phyloP scores from a whole-genome alignment of 495 filamentous ascomycete species.

The Xylaria intraflava region DNA sequence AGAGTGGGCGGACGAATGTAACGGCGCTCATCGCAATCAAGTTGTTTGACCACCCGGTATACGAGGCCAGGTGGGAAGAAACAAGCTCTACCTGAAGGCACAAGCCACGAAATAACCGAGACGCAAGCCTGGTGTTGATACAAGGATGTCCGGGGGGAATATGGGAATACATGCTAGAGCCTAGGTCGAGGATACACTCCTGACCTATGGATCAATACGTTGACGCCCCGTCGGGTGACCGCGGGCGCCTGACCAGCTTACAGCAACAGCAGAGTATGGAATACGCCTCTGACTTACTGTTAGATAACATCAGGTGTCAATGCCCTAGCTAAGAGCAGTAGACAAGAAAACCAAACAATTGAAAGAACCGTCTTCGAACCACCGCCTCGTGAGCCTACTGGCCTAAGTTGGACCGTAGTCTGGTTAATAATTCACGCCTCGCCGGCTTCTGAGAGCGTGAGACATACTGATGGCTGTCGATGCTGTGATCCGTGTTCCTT shows the following conservation, averaged over 20 bases:
- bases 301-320: neutral
- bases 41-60: constrained; percentile 6
- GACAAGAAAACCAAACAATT: constrained; percentile 6
- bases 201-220: constrained; percentile 4
- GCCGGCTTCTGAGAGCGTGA: neutral
- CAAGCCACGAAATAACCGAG: neutral
- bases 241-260: neutral
- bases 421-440: neutral
- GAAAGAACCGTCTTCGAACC: neutral
- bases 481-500: neutral
- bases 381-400: neutral
- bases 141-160: neutral
- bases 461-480: neutral
- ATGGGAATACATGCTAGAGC: constrained; percentile 1
- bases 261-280: constrained; percentile 7
- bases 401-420: neutral
- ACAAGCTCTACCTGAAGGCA: neutral
- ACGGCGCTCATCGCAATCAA: constrained; percentile 4
- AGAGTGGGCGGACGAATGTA: neutral
- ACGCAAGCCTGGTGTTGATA: neutral
- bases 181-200: neutral
- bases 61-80: constrained; percentile 5
- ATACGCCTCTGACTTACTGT: constrained; percentile 6
- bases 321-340: constrained; percentile 5
- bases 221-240: neutral